Conservation (phyloP, 768 basidiomycete genomes). For the Hypholoma sublateritium region DNA sequence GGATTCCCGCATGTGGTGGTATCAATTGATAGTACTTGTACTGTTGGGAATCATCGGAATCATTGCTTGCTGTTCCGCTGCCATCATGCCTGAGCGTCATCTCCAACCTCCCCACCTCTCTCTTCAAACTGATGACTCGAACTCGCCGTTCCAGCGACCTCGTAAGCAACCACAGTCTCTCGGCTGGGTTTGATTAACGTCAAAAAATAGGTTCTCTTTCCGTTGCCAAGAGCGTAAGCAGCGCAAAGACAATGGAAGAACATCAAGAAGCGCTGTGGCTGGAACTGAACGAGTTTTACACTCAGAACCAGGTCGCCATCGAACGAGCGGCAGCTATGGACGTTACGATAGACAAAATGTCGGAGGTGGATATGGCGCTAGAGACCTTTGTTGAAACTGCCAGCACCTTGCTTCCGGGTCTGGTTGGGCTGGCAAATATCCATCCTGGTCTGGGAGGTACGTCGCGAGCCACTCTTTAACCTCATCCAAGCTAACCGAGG, state of each 20-base stretch:
- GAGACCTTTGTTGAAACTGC: conserved; percentile 4
- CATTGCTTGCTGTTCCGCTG: background rate
- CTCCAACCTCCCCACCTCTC: background rate
- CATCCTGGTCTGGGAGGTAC: conserved; percentile 13
- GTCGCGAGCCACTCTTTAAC: background rate
- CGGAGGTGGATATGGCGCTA: background rate
- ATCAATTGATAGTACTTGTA: too few species aligned
- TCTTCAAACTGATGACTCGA: background rate
- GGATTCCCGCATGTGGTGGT: too few species aligned
- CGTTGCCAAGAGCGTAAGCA: background rate
- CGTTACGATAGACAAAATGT: background rate
- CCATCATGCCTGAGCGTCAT: background rate
- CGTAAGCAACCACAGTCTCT: background rate
- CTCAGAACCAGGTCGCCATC: background rate
- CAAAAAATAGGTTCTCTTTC: background rate
- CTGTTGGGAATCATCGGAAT: too few species aligned
- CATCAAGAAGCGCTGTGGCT: background rate
- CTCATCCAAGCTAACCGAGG: background rate
- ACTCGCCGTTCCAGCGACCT: background rate
- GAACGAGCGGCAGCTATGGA: background rate
- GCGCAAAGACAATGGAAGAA: background rate
- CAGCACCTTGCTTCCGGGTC: conserved; percentile 3
- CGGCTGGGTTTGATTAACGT: background rate
- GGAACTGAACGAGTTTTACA: background rate
- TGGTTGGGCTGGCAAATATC: conserved; percentile 7